Conservation (phyloP, 495 filamentous ascomycete genomes). For the Immersiella caudata region DNA sequence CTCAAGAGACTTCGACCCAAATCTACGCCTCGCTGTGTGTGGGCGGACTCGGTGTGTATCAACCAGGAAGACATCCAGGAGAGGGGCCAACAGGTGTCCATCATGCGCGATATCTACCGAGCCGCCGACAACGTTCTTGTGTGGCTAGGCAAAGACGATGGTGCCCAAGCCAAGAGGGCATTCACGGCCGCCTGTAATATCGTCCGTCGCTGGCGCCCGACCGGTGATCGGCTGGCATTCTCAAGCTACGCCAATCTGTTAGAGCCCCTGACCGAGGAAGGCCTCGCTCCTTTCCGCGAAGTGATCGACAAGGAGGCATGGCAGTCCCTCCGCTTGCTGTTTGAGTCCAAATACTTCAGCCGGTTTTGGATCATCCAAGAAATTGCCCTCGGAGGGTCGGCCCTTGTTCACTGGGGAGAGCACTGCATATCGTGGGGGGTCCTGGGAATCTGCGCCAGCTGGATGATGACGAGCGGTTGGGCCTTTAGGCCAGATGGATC, state of each 20-base stretch:
- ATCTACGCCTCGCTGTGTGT: constrained; percentile 20
- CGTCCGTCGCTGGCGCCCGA: constrained; percentile 18
- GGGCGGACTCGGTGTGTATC: constrained; percentile 34
- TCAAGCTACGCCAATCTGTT: constrained; percentile 10
- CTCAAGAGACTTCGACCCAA: constrained; percentile 14
- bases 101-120: constrained; percentile 26
- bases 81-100: constrained; percentile 33
- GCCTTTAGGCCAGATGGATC: background rate
- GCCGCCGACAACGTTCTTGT: constrained; percentile 21
- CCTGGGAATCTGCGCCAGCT: constrained; percentile 19
- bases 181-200: constrained; percentile 19
- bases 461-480: constrained; percentile 19
- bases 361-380: constrained; percentile 25
- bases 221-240: constrained; percentile 11
- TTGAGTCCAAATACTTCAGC: constrained; percentile 18
- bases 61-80: constrained; percentile 33
- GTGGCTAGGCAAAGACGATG: constrained; percentile 19
- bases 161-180: background rate
- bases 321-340: constrained; percentile 15
- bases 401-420: constrained; percentile 18
- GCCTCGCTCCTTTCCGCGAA: background rate
- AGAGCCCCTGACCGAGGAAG: constrained; percentile 12
- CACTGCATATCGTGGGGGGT: constrained; percentile 22
- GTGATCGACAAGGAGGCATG: background rate
- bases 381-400: constrained; percentile 13